Base-by-base conservation (phyloP, 73 alveolate species). In the Durusdinium trenchii region DNA sequence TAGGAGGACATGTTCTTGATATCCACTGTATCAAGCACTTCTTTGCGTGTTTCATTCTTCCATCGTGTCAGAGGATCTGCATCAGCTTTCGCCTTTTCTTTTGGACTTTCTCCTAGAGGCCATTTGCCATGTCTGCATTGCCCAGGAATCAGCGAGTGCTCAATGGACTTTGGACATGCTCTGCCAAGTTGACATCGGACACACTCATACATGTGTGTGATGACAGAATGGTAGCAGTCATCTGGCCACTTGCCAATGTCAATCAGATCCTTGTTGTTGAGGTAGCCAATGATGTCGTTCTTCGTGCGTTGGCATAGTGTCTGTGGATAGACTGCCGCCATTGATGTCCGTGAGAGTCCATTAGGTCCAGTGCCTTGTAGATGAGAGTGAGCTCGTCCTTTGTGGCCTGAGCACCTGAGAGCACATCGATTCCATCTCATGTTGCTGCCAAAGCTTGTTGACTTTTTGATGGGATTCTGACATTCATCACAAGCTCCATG, bases 321-420 rank as follows among this genome's bases (percentile, higher is more conserved):
- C 1, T 35, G 28, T 0, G 95, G 95, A 38, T 86, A 86, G 6
- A 52, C 95, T 40, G 95, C 95, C 0, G 95, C 95, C 51, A 42
- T 40, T 3, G 95, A 14, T 0, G 95, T 86, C n/a, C 82, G 16
- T 2, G 57, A 4, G 26, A 78, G 28, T 0, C 89, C 89, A 46
- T 46, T 45, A 4, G 89, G 61, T 18, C 45, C 89, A 5, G 18
- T n/a, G 28, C 95, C 95, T 30, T 64, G 93, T 0, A 85, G 94
- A 20, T 57, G 69, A 0, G 83, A 42, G 32, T 87, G 95, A 4
- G 40, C 46, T 61, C 10, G 10, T 4, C 95, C 95, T 5, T 61
- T 38, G 84, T 87, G 95, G 0, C 95, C 95, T 23, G 64, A 32
- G 38, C 95, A 87, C 2, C 95, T 61, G 3, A 57, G 36, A 6